A percentile compares a stretch with the other conserved stretches of the same genome.
Conservation (phyloP, 192 early-diverging fungal genomes). For the Coemansia sp. region DNA sequence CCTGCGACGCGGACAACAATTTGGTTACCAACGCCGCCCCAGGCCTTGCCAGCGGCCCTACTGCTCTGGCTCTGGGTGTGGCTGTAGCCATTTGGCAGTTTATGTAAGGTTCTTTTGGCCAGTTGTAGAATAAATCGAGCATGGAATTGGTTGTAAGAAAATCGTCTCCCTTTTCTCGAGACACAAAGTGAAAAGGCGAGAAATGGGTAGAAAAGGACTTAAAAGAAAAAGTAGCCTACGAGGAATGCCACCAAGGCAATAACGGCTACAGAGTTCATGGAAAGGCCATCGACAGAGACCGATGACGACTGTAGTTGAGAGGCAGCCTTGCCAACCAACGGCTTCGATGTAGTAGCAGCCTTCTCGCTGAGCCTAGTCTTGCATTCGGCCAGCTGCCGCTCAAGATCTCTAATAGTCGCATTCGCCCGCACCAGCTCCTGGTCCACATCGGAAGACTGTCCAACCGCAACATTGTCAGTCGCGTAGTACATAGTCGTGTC, state of each 20-base stretch:
- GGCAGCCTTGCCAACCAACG: constrained; percentile 17
- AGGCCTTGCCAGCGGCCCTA: neutral
- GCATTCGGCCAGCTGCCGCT: constrained; percentile 37
- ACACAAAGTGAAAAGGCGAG: neutral
- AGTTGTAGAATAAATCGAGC: neutral
- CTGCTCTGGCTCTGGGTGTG: neutral
- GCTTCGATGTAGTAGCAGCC: constrained; percentile 6
- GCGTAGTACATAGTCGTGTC: constrained; percentile 15
- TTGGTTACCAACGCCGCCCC: neutral
- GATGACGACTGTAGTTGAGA: neutral
- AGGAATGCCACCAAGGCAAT: constrained; percentile 62
- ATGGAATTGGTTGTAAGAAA: neutral
- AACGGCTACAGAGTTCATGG: constrained; percentile 58
- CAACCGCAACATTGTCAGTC: constrained; percentile 2
- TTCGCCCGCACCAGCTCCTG: constrained; percentile 46
- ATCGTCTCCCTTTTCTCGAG: neutral
- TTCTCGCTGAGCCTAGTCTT: constrained; percentile 18
- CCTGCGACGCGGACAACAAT: neutral
- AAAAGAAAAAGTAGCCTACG: constrained; percentile 66
- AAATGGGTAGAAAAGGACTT: constrained; percentile 5
- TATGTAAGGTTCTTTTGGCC: neutral
- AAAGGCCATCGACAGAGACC: constrained; percentile 58
- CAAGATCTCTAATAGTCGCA: constrained; percentile 36
- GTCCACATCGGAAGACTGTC: constrained; percentile 11
- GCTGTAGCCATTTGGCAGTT: neutral